phyloP scores from a whole-genome alignment of 352 stramenopile genomes.

The Globisporangium recalcitrans region DNA sequence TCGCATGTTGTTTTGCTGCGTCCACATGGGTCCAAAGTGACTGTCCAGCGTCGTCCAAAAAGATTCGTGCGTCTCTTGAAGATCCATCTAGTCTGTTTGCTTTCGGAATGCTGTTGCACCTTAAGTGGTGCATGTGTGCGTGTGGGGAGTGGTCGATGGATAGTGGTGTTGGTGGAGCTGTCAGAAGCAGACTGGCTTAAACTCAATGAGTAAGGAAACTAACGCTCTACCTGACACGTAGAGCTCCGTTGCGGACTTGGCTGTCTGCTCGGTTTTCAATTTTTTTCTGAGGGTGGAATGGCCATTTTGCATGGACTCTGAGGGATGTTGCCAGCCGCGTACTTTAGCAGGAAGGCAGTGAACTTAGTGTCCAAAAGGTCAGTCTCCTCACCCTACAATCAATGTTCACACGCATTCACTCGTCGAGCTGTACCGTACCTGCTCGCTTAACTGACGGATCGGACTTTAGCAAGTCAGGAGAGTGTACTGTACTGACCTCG shows the following conservation, averaged over 20 bases:
- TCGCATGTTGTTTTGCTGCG: background rate
- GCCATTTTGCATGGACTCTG: conserved; percentile 29
- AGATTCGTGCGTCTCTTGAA: background rate
- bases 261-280: conserved; percentile 47
- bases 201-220: conserved; percentile 93
- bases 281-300: conserved; percentile 80
- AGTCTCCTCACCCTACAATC: conserved; percentile 52
- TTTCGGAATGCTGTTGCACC: too few relatives aligned
- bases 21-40: background rate
- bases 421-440: background rate
- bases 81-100: background rate
- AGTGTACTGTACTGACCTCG: background rate
- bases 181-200: conserved; percentile 69
- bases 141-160: too few relatives aligned
- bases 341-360: conserved; percentile 33
- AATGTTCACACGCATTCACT: too few relatives aligned
- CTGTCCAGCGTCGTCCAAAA: too few relatives aligned
- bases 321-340: conserved; percentile 16
- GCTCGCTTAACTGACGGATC: background rate
- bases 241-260: conserved; percentile 41
- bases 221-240: conserved; percentile 86
- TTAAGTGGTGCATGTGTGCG: background rate
- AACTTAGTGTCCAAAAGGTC: conserved; percentile 27
- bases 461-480: too few relatives aligned
- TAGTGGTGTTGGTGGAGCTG: too few relatives aligned